Base-by-base conservation (phyloP, 306 rosid genomes). In the Quercus glauca region DNA sequence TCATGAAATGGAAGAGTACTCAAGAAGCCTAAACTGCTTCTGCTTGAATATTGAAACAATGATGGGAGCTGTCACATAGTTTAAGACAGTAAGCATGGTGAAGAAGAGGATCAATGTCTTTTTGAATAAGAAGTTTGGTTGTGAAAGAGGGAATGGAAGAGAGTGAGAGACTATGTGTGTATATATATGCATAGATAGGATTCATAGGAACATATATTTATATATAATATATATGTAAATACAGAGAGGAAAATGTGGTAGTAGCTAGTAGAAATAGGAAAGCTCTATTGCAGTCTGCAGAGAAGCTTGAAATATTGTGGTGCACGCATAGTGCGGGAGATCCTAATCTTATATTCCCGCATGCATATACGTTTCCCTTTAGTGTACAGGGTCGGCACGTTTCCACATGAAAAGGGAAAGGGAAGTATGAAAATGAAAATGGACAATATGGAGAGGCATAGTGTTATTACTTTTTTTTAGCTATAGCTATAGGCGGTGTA, bases 331-430 rank as follows among this genome's bases (percentile, higher is more conserved):
- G 76, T 81, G 85, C 83, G 33, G 80, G 80, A 83, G 78, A 69
- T 18, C 76, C 70, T 71, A 71, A 81, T 79, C 81, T 83, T 83
- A 86, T 89, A 92, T 88, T 91, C 97, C 93, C 97, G 97, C 98
- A 90, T 94, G 98, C 97, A 83, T 75, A 69, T 75, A 69, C 69
- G 81, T 77, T 85, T 90, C 79, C 75, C 86, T 90, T 84, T 87
- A 80, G 76, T 87, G 90, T 61, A 73, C 91, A 90, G 90, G 83
- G 81, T 0, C 21, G 87, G 94, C 97, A 93, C 97, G 88, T 84
- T 90, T 86, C 86, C 91, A 83, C 86, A 87, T 20, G 77, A 26
- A 71, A 75, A 88, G 78, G 78, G 41, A 57, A 80, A 73, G 60
- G 83, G 60, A 25, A 15, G 57, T 75, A 82, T 69, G 81, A 60